Evolutionary conservation across 208 protist species (phyloP), one percentile per base, ranked within the genome.

Genomic region (Trypanosoma congolense): DNA sequence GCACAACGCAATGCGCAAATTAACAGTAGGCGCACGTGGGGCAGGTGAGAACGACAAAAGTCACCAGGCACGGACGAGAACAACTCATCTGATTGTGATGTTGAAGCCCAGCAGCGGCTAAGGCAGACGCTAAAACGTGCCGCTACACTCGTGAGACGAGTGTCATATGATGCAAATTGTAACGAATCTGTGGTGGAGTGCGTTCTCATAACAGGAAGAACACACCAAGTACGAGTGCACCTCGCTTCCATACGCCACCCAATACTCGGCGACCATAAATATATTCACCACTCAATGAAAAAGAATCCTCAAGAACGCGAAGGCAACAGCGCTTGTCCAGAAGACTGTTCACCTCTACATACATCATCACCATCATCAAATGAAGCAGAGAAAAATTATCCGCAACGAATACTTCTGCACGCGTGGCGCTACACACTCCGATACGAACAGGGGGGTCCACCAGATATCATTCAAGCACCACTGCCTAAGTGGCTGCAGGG

Each of bases 161-260:
- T 76, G 24, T 52, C 40, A 43, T 90, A 93, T 57, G 67, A 87
- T 35, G 63, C 48, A 0, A 44, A 4, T 0, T 25, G 21, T 0
- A 47, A 91, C 30, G 44, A 78, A 43, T 81, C 77, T 43, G 65
- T 96, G 24, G 59, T 96, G 28, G 64, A 65, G 46, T 93, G 84
- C 49, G 58, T 70, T 25, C 77, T 95, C 9, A 57, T 92, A 9
- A 96, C 90, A 2, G 93, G 93, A 22, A 73, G 93, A 35, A 96
- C 93, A 10, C 93, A 97, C 63, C 93, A 97, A 60, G 79, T 97
- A 22, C 75, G 93, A 21, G 84, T 96, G n/a, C 93, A 97, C 60
- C 64, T 96, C 6, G 67, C 79, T 30, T 71, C 72, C 9, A 53
- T 97, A 0, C 89, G 90, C 0, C 80, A 92, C 52, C 90, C 93